A percentile compares a stretch with the other conserved stretches of the same genome.
phyloP scores from a whole-genome alignment of 495 filamentous ascomycete species.

The Paragyromitra xinjiangensis region DNA sequence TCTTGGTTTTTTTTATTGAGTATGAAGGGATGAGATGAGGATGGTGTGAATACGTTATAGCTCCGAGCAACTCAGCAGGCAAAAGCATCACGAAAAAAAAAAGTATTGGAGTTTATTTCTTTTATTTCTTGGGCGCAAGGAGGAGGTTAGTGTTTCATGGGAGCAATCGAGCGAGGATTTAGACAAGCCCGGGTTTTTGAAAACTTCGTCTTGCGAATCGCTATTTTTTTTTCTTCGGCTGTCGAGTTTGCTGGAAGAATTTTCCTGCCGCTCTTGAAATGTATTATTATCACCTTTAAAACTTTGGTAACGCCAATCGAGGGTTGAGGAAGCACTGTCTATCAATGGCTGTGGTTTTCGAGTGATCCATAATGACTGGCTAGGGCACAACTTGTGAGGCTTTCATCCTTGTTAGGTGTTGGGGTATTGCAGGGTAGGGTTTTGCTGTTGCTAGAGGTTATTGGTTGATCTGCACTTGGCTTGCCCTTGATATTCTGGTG shows the following conservation, averaged over 20 bases:
- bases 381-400: too few relatives aligned
- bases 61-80: neutral
- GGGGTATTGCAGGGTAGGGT: too few relatives aligned
- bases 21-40: constrained; percentile 40
- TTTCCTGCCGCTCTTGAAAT: neutral
- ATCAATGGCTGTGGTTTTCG: too few relatives aligned
- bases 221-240: neutral
- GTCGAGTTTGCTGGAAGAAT: neutral
- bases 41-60: constrained; percentile 43
- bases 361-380: too few relatives aligned
- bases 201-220: neutral
- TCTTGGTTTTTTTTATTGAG: constrained; percentile 19
- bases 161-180: constrained; percentile 2
- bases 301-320: neutral
- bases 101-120: constrained; percentile 14
- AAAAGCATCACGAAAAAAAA: constrained; percentile 18
- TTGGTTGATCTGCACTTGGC: too few relatives aligned
- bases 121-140: neutral
- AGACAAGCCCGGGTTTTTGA: constrained; percentile 8
- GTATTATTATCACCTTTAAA: constrained; percentile 10
- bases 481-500: too few relatives aligned
- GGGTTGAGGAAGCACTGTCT: neutral
- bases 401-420: too few relatives aligned
- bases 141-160: neutral
- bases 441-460: too few relatives aligned